A percentile compares a stretch with the other conserved stretches of the same genome.
Evolutionary conservation across 208 protist genomes (phyloP).

Genomic region (Vickermania spadyakhi): DNA sequence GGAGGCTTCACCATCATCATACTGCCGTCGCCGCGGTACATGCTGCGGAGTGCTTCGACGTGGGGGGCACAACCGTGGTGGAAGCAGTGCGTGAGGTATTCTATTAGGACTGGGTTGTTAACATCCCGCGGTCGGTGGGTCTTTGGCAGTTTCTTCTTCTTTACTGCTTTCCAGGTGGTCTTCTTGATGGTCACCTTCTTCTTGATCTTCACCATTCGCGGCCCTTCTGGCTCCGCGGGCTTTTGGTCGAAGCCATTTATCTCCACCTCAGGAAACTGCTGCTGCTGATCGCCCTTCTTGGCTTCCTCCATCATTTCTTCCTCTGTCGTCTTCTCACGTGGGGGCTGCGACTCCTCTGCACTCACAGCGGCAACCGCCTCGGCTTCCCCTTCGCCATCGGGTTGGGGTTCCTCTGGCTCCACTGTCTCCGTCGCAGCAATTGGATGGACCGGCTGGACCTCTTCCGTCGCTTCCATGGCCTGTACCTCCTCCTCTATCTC

Average conservation of each 20-base stretch:
- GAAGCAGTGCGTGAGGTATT: constrained; percentile 13
- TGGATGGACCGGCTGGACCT: background rate
- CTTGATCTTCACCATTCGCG: background rate
- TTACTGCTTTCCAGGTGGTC: background rate
- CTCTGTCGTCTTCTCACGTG: background rate
- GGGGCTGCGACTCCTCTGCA: background rate
- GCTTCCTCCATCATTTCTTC: background rate
- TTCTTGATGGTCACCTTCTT: background rate
- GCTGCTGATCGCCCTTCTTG: background rate
- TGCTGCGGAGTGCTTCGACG: constrained; percentile 19
- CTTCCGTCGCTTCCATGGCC: too few species aligned
- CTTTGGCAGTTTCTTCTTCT: background rate
- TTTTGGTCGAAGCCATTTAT: constrained; percentile 35
- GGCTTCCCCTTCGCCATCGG: background rate
- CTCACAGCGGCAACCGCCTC: background rate
- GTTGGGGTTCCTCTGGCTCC: too few species aligned
- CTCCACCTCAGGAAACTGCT: background rate
- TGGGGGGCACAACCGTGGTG: constrained; percentile 11
- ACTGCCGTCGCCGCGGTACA: constrained; percentile 11
- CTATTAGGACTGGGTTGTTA: background rate
- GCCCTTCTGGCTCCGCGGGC: background rate
- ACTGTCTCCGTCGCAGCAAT: background rate
- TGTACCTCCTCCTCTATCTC: background rate
- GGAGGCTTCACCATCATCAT: constrained; percentile 17
- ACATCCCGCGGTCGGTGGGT: background rate